Base-by-base conservation (phyloP, 345 rosid genomes). In the Lepidium aucheri region DNA sequence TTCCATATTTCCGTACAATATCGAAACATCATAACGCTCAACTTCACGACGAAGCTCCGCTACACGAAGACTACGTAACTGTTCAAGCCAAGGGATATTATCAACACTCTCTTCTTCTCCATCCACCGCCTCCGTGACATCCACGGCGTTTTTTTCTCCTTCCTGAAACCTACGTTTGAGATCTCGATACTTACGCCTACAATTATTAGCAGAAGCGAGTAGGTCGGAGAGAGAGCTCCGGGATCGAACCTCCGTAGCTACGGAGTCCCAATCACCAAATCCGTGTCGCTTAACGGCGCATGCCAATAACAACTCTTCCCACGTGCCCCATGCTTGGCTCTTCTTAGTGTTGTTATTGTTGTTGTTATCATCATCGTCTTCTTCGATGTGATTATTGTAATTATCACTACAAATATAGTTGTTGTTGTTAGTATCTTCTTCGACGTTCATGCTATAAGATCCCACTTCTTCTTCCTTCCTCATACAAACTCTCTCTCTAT, bases 261-360 rank as follows among this genome's bases (percentile, higher is more conserved):
- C 89, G 64, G 86, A 83, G 13, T 84, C 91, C 97, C 97, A 90
- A 73, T 78, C 78, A 63, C 73, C 43, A 62, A 72, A 75, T 45
- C 97, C 96, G 68, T 91, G 91, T 42, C 96, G 89, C 39, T 88
- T 83, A 9, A 91, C 96, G 60, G 97, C 97, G 65, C 77, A 83
- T 32, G 90, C 90, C 3, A 89, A 72, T 67, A 89, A 63, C 16
- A 89, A 68, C 82, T 89, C 96, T 80, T 86, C 93, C 66, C 67
- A 81, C 70, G 93, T 79, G 59, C 97, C 91, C 97, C 97, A 91
- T 44, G 74, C 65, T 59, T 53, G 65, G 40, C 15, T 35, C 15
- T 14, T 54, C 8, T 52, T 62, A 43, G 17, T 61, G 40, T 59
- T 53, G 8, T 17, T 35, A 2, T 50, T 8, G 49, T 45, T 45